Conservation (phyloP, 345 rosid species). For the Pugionium cornutum region DNA sequence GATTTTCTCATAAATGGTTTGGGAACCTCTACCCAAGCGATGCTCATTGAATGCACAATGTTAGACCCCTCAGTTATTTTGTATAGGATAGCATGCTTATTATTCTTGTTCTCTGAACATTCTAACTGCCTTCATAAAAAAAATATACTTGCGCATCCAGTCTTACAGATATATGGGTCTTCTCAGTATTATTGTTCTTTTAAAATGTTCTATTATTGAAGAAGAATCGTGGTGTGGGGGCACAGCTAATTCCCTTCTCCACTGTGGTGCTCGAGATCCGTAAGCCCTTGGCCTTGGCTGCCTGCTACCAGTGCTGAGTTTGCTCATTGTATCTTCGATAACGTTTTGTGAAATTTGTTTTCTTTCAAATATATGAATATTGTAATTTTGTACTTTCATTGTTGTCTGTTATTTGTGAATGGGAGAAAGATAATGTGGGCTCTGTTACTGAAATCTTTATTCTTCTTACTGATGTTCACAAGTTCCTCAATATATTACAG, state of each 20-base stretch:
- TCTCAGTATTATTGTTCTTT: conserved; percentile 15
- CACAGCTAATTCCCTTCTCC: conserved; percentile 6
- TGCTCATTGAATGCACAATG: conserved; percentile 18
- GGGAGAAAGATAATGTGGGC: conserved; percentile 7
- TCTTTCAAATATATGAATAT: conserved; percentile 9
- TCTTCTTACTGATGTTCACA: conserved; percentile 19
- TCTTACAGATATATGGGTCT: conserved; percentile 6
- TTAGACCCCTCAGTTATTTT: conserved; percentile 19
- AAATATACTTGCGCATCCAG: background rate
- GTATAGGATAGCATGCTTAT: conserved; percentile 25
- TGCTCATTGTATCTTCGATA: conserved; percentile 20
- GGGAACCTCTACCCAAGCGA: conserved; percentile 2
- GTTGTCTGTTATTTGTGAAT: conserved; percentile 13
- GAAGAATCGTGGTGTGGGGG: background rate
- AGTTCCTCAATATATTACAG: conserved; percentile 44
- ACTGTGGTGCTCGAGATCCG: conserved; percentile 18
- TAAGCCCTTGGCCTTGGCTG: conserved; percentile 3
- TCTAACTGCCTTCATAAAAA: conserved; percentile 7
- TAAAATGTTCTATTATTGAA: conserved; percentile 13
- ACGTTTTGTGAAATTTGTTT: background rate
- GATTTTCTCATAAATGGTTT: background rate
- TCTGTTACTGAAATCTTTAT: conserved; percentile 23
- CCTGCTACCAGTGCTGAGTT: conserved; percentile 1
- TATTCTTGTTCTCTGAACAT: conserved; percentile 13
- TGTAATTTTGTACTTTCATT: conserved; percentile 12